Evolutionary conservation across 176 grass and related monocot genomes (phyloP).

Genomic region (Carex littledalei): DNA sequence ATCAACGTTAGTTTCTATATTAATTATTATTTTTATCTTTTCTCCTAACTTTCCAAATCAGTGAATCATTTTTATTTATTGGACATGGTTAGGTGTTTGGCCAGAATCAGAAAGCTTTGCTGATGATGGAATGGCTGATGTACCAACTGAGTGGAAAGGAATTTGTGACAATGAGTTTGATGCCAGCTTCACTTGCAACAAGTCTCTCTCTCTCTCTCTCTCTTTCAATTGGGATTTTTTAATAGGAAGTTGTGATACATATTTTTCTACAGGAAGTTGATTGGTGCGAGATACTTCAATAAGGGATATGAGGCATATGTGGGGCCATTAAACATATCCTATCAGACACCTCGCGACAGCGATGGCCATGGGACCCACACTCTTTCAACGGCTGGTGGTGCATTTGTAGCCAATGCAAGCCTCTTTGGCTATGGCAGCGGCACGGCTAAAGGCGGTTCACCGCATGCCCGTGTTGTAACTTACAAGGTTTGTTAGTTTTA

Average conservation of each 20-base stretch:
- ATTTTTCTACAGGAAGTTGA: constrained; percentile 45
- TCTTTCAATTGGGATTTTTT: too few species aligned
- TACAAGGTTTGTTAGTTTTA: constrained; percentile 43
- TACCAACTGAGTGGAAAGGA: constrained; percentile 60
- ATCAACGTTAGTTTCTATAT: too few species aligned
- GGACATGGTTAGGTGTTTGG: constrained; percentile 51
- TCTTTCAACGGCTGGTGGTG: constrained; percentile 57
- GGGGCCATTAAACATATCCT: constrained; percentile 2
- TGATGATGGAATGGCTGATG: constrained; percentile 44
- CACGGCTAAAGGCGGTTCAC: constrained; percentile 58
- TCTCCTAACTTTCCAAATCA: too few species aligned
- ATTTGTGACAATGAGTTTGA: constrained; percentile 60
- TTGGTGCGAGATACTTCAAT: constrained; percentile 81
- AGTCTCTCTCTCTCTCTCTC: constrained; percentile 13
- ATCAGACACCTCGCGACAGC: constrained; percentile 46
- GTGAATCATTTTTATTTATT: neutral
- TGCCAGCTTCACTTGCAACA: constrained; percentile 52
- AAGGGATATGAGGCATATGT: constrained; percentile 29
- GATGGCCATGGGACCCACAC: constrained; percentile 67
- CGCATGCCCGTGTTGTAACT: constrained; percentile 44
- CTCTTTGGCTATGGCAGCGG: constrained; percentile 42
- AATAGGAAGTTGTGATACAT: neutral
- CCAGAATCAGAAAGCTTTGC: constrained; percentile 78
- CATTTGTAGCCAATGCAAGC: constrained; percentile 28
- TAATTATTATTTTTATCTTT: too few species aligned